phyloP scores from a whole-genome alignment of 306 rosid species.

The Medicago arabica region DNA sequence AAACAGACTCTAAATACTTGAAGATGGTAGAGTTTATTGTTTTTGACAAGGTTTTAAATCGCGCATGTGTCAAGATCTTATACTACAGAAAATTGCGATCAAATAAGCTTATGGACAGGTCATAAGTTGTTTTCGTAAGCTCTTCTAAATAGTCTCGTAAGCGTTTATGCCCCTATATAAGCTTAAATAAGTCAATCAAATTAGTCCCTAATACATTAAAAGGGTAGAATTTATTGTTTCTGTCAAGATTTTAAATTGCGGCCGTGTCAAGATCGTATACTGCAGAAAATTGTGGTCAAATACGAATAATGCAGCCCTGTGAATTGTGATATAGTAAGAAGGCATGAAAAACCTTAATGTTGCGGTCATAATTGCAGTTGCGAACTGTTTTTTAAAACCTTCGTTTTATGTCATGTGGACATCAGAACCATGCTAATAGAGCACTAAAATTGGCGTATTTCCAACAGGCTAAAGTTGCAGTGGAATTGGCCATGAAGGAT shows the following conservation, averaged over 20 bases:
- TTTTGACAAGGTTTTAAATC: no score
- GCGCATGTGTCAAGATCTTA: no score
- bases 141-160: not conserved
- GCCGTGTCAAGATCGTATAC: not conserved
- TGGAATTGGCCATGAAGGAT: constrained; percentile 77
- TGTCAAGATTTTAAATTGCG: not conserved
- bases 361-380: not conserved
- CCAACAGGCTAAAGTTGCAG: constrained; percentile 76
- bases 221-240: constrained; percentile 14
- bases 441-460: constrained; percentile 31
- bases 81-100: no score
- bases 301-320: not conserved
- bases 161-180: not conserved
- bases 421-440: constrained; percentile 17
- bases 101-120: not conserved
- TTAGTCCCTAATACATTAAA: not conserved
- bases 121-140: not conserved
- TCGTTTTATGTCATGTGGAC: not conserved
- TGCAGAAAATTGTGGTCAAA: not conserved
- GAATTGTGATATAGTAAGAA: not conserved
- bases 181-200: not conserved
- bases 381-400: not conserved
- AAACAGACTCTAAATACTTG: not conserved
- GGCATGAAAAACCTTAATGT: not conserved
- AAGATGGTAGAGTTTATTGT: not conserved